phyloP scores from a whole-genome alignment of 306 rosid species.

The Inga oerstediana region DNA sequence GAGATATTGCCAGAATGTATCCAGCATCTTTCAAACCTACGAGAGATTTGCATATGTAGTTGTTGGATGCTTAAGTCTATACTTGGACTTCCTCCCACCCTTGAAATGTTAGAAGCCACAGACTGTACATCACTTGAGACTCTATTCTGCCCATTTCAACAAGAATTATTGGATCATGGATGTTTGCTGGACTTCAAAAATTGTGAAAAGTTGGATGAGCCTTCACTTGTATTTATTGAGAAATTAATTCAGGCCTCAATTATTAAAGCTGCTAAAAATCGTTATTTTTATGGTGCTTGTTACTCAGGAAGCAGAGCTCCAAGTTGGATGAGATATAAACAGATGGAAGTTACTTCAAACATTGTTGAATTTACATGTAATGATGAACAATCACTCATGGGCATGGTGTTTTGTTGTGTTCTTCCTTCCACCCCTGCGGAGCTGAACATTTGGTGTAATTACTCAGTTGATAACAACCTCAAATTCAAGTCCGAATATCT shows the following conservation, averaged over 20 bases:
- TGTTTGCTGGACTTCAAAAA: neutral
- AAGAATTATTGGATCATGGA: too few species aligned
- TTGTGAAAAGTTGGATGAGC: neutral
- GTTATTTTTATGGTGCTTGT: neutral
- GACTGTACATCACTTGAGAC: neutral
- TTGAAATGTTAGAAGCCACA: neutral
- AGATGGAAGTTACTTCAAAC: neutral
- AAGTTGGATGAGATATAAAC: neutral
- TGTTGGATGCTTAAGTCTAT: neutral
- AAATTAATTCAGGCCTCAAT: neutral
- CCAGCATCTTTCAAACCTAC: neutral
- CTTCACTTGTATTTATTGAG: neutral
- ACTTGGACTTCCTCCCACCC: neutral
- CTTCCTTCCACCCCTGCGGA: neutral
- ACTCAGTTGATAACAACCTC: neutral
- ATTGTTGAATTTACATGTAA: neutral
- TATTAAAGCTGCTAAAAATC: neutral
- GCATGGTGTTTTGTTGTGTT: constrained; percentile 24
- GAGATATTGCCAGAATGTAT: neutral
- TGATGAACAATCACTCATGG: neutral
- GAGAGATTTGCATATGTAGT: accelerated
- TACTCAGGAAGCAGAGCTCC: constrained; percentile 14
- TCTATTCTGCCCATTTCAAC: neutral
- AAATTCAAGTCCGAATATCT: neutral
- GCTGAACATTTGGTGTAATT: neutral